Evolutionary conservation across 768 basidiomycete genomes (phyloP).

Genomic region (Xerocomus spinulosus): DNA sequence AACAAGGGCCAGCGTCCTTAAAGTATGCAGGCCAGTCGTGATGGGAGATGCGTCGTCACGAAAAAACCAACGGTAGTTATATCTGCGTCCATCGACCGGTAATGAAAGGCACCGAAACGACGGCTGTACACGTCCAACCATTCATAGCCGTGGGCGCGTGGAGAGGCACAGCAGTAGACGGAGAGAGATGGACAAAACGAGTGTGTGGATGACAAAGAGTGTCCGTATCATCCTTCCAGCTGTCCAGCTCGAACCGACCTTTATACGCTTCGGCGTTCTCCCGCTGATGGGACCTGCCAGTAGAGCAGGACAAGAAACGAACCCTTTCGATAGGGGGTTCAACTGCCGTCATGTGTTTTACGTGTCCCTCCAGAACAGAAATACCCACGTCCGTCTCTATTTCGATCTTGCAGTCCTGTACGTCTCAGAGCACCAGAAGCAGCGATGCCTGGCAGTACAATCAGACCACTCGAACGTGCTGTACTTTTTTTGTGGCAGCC

Average conservation of each 20-base stretch:
- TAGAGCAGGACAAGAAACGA: conserved; percentile 5
- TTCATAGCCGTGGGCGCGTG: conserved; percentile 11
- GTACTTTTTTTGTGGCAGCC: no score
- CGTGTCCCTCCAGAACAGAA: neutral
- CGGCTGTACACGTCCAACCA: neutral
- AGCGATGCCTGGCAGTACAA: no score
- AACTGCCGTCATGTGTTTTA: conserved; percentile 5
- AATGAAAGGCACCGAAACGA: conserved; percentile 18
- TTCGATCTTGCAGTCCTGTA: neutral
- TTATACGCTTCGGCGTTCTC: no score
- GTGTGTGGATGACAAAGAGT: neutral
- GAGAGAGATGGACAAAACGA: conserved; percentile 3
- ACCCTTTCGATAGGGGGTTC: conserved; percentile 14
- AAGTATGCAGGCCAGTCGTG: neutral
- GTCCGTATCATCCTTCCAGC: no score
- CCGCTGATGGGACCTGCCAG: no score
- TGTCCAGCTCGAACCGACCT: no score
- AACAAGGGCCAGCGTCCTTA: neutral
- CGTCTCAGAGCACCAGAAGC: conserved; percentile 5
- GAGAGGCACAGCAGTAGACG: neutral
- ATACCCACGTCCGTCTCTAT: no score
- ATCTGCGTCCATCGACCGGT: conserved; percentile 13
- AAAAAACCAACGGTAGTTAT: neutral
- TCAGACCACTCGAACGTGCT: no score
- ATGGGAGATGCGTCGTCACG: neutral